phyloP scores from a whole-genome alignment of 768 basidiomycete species.

The Amylocystis lapponica region DNA sequence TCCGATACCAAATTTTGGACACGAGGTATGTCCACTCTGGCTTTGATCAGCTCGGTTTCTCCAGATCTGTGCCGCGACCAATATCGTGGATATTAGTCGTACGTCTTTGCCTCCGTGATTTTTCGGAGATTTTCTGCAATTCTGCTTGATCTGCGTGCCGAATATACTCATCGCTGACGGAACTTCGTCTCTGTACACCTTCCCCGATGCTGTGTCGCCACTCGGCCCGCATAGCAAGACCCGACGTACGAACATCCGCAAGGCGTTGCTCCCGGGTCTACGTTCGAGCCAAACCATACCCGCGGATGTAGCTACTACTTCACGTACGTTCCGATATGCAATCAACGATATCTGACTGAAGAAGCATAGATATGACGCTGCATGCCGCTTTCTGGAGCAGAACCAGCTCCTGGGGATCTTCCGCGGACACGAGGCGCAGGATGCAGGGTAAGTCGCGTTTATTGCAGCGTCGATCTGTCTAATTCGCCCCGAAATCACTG shows the following conservation, averaged over 20 bases:
- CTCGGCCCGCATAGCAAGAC: slow-evolving; percentile 9
- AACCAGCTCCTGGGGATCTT: slow-evolving; percentile 92
- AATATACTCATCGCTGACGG: too few species aligned
- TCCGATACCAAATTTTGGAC: slow-evolving; percentile 83
- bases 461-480: neutral
- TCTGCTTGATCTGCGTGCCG: neutral
- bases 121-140: too few species aligned
- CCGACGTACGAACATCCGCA: slow-evolving; percentile 19
- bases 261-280: slow-evolving; percentile 49
- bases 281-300: slow-evolving; percentile 74
- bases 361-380: slow-evolving; percentile 82
- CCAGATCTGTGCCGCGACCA: neutral
- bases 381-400: slow-evolving; percentile 88
- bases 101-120: too few species aligned
- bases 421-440: slow-evolving; percentile 95
- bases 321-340: slow-evolving; percentile 52
- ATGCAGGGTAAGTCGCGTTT: slow-evolving; percentile 64
- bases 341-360: slow-evolving; percentile 2
- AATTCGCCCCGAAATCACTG: neutral
- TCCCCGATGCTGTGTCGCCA: neutral
- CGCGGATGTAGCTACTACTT: slow-evolving; percentile 91
- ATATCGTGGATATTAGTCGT: too few species aligned
- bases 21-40: slow-evolving; percentile 53
- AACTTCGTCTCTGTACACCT: too few species aligned
- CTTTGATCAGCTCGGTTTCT: neutral